Evolutionary conservation across 768 basidiomycete species (phyloP), one percentile per base, ranked within the genome.

Genomic region (Russula emetica): DNA sequence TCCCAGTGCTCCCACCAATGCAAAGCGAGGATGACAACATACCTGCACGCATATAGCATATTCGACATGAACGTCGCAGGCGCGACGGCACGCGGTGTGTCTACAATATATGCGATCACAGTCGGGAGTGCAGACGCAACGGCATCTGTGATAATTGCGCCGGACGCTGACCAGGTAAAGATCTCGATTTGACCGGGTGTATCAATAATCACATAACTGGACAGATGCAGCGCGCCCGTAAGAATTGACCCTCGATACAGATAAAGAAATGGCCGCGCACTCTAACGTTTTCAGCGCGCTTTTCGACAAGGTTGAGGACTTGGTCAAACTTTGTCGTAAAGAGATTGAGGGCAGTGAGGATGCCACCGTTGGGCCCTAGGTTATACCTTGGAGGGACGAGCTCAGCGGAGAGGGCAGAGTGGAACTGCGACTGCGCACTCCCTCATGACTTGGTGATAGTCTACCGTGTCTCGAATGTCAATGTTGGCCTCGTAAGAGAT

Each of bases 301-400:
- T 97, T 76, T 98, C 97, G 22, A 99, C 86, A 65, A 95, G 78
- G 18, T 83, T 82, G 49, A 99, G 78, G 11, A 99, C 97, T 74
- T 99, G 96, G 72, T 99, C 97, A 69, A 99, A 95, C 75, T 98
- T 99, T 13, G 97, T 99, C 42, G 97, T 97, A 75, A 99, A 99
- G 63, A 99, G 75, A 74, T 99, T 99, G 71, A 99, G 81, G 1
- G 96, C 92, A 26, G 97, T 99, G 74, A 99, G 74, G 69, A 99
- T 99, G 28, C 94, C 97, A 32, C 97, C 97, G 74, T 98, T 99
- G 1, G 97, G 97, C 5, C 97, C 97, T 61, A 99, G 80, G 74
- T 98, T 98, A 77, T 99, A 99, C 78, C 94, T 97, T 68, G 58
- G 52, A 60, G 8, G 22, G 45, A 50, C 38, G 62, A 38, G 62